A percentile compares a stretch with the other conserved stretches of the same genome.
phyloP scores from a whole-genome alignment of 2,329 filamentous ascomycete genomes.

The Herpotrichia juniperi region DNA sequence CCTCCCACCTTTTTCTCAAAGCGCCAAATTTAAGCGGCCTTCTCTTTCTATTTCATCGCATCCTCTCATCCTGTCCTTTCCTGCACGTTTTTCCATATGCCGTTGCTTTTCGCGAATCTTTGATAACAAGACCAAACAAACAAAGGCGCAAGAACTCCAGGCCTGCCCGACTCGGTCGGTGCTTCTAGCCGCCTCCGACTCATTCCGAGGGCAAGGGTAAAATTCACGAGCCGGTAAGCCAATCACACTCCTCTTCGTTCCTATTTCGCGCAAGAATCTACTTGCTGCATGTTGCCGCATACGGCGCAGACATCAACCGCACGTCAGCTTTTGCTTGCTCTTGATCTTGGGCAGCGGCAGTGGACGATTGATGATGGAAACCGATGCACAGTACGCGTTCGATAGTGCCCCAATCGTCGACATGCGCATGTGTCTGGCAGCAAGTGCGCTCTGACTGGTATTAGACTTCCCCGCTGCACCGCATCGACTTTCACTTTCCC shows the following conservation, averaged over 20 bases:
- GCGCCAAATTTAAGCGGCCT: too few species aligned
- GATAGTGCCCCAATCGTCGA: not conserved
- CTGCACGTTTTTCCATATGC: too few species aligned
- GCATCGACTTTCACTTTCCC: slow-evolving; percentile 3
- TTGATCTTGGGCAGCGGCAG: too few species aligned
- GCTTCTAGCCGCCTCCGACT: not conserved
- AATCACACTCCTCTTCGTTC: not conserved
- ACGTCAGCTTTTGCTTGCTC: too few species aligned
- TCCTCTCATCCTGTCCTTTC: too few species aligned
- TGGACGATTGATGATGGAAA: too few species aligned
- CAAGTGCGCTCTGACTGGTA: slow-evolving; percentile 2
- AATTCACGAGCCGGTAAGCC: not conserved
- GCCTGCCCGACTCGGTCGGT: not conserved
- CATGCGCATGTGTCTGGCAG: not conserved
- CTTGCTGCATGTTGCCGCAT: not conserved
- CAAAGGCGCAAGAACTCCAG: not conserved
- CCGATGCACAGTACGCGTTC: too few species aligned
- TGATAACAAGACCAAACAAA: too few species aligned
- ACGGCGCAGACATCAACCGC: not conserved
- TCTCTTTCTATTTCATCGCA: too few species aligned
- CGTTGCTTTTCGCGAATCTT: too few species aligned
- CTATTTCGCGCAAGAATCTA: not conserved
- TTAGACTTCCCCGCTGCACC: slow-evolving; percentile 1
- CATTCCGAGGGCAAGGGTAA: not conserved
- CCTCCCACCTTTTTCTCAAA: not conserved